Conservation (phyloP, 345 rosid genomes). For the Brassica cretica region DNA sequence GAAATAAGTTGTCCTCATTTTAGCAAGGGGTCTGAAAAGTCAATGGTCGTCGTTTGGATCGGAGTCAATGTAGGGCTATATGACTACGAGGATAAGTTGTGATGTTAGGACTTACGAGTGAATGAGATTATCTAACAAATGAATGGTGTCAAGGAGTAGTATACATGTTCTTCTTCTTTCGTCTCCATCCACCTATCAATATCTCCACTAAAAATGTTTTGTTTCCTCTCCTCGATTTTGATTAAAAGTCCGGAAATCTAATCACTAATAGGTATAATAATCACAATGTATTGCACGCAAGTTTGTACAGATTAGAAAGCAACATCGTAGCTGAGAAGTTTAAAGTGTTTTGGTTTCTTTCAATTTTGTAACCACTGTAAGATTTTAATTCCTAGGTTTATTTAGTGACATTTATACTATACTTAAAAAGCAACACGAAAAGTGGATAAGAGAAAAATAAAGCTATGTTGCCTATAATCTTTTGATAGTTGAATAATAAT, state of each 20-base stretch:
- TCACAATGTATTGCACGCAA: conserved; percentile 1
- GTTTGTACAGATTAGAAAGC: conserved; percentile 21
- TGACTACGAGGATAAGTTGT: conserved; percentile 34
- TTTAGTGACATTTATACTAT: neutral
- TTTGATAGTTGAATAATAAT: neutral
- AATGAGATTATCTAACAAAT: conserved; percentile 39
- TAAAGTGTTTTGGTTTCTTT: conserved; percentile 19
- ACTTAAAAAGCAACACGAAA: neutral
- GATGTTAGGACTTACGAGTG: conserved; percentile 35
- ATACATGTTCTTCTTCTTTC: conserved; percentile 20
- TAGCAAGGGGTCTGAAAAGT: conserved; percentile 10
- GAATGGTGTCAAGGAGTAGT: conserved; percentile 38
- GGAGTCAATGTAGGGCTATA: conserved; percentile 35
- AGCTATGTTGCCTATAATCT: neutral
- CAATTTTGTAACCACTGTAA: conserved; percentile 13
- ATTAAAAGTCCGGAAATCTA: conserved; percentile 25
- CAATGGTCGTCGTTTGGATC: conserved; percentile 24
- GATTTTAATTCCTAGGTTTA: neutral
- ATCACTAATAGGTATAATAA: conserved; percentile 15
- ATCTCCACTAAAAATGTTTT: conserved; percentile 25
- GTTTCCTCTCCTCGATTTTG: neutral
- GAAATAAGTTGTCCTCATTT: neutral
- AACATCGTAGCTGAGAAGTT: conserved; percentile 24
- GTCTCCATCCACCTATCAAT: conserved; percentile 34
- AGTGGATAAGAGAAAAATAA: neutral